Conservation (phyloP, 257 asterid genomes). For the Marsdenia floribunda region DNA sequence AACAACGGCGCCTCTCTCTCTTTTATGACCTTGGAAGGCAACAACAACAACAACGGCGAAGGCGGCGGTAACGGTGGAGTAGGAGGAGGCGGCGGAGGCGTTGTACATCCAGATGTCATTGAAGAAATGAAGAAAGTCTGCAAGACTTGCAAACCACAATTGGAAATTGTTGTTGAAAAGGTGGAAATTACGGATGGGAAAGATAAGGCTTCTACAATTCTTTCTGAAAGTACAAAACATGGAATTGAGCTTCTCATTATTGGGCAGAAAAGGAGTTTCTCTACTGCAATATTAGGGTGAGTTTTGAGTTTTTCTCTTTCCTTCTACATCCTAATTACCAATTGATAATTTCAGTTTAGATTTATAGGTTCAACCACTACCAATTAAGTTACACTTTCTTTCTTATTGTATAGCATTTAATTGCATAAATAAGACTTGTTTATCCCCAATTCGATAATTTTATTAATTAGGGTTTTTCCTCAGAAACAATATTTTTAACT, state of each 20-base stretch:
- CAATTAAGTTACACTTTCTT: too few species aligned
- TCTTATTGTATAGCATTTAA: too few species aligned
- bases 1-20: conserved; percentile 7
- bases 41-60: neutral
- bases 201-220: conserved; percentile 58
- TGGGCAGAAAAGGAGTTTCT: conserved; percentile 53
- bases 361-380: too few species aligned
- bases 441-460: too few species aligned
- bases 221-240: conserved; percentile 32
- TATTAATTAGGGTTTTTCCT: neutral
- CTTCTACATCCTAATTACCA: too few species aligned
- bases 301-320: conserved; percentile 7
- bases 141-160: conserved; percentile 29
- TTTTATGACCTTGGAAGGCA: conserved; percentile 7
- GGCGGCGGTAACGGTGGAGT: conserved; percentile 1
- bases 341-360: too few species aligned
- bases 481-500: neutral
- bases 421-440: too few species aligned
- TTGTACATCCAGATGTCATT: conserved; percentile 20
- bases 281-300: conserved; percentile 62
- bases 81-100: too few species aligned
- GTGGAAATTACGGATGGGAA: conserved; percentile 46
- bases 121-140: conserved; percentile 60
- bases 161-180: conserved; percentile 40
- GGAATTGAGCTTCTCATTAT: conserved; percentile 51